Evolutionary conservation across 768 basidiomycete species (phyloP).

Genomic region (Saitozyma podzolica): DNA sequence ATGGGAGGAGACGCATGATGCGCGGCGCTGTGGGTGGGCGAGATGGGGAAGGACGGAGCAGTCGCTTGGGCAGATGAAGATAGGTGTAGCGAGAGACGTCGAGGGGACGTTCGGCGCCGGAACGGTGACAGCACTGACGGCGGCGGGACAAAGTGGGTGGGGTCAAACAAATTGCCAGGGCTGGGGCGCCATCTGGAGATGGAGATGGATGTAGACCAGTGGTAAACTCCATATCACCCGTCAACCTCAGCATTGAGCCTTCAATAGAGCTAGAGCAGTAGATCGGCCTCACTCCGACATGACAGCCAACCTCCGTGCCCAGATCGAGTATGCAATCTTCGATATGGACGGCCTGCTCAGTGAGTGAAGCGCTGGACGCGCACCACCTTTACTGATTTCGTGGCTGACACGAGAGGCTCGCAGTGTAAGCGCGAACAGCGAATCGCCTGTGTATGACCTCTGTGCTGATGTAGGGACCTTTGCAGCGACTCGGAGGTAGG

Average conservation of each 20-base stretch:
- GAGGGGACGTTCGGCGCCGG: background rate
- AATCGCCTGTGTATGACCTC: background rate
- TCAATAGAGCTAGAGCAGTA: no score
- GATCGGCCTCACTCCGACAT: no score
- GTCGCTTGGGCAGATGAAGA: no score
- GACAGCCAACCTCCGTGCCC: no score
- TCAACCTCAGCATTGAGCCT: no score
- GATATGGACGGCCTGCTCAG: slow-evolving; percentile 51
- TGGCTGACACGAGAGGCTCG: slow-evolving; percentile 3
- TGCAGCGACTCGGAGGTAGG: slow-evolving; percentile 45
- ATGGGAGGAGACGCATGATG: slow-evolving; percentile 7
- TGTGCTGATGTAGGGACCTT: background rate
- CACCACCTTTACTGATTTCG: background rate
- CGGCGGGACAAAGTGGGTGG: background rate
- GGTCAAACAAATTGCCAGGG: slow-evolving; percentile 2
- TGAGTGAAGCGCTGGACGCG: slow-evolving; percentile 13
- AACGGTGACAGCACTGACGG: no score
- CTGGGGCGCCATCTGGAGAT: no score
- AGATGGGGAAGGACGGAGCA: background rate
- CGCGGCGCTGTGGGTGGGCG: background rate
- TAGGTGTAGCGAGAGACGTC: no score
- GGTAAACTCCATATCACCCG: no score
- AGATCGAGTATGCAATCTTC: slow-evolving; percentile 51
- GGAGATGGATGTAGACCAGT: background rate
- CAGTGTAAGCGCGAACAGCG: slow-evolving; percentile 19